phyloP scores from a whole-genome alignment of 345 rosid genomes.

The Sisymbrium irio region DNA sequence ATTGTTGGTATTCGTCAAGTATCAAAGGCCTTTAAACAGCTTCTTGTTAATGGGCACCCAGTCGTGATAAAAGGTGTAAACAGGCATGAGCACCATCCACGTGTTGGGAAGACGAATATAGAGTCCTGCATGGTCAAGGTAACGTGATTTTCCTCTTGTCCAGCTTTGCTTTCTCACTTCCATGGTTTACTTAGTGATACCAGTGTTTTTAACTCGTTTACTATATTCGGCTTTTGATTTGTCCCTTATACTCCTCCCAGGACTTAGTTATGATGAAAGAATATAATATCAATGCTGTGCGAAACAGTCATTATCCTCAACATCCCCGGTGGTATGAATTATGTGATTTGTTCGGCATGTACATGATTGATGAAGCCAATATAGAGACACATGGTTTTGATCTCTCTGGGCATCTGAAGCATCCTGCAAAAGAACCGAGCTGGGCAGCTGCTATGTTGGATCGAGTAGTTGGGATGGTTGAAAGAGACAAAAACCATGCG shows the following conservation, averaged over 20 bases:
- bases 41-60: slow-evolving; percentile 89
- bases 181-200: slow-evolving; percentile 14
- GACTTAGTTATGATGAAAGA: slow-evolving; percentile 95
- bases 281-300: slow-evolving; percentile 87
- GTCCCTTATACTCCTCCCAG: slow-evolving; percentile 38
- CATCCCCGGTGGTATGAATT: slow-evolving; percentile 98
- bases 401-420: slow-evolving; percentile 74
- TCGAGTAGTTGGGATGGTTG: slow-evolving; percentile 96
- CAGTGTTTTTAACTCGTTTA: background rate
- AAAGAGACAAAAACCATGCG: slow-evolving; percentile 94
- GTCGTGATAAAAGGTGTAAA: slow-evolving; percentile 90
- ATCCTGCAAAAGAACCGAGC: slow-evolving; percentile 77
- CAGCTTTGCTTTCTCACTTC: slow-evolving; percentile 18
- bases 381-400: slow-evolving; percentile 96
- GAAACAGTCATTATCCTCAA: slow-evolving; percentile 99
- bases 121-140: slow-evolving; percentile 99
- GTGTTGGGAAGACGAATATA: slow-evolving; percentile 90
- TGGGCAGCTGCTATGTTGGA: slow-evolving; percentile 97
- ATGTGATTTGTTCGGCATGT: slow-evolving; percentile 94
- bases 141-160: slow-evolving; percentile 12
- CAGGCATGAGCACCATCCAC: slow-evolving; percentile 99
- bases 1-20: slow-evolving; percentile 81
- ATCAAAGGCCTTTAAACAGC: slow-evolving; percentile 83
- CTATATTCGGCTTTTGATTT: background rate
- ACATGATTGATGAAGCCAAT: slow-evolving; percentile 99